Base-by-base conservation (phyloP, 2,329 filamentous ascomycete species). In the Microcyclospora pomicola region DNA sequence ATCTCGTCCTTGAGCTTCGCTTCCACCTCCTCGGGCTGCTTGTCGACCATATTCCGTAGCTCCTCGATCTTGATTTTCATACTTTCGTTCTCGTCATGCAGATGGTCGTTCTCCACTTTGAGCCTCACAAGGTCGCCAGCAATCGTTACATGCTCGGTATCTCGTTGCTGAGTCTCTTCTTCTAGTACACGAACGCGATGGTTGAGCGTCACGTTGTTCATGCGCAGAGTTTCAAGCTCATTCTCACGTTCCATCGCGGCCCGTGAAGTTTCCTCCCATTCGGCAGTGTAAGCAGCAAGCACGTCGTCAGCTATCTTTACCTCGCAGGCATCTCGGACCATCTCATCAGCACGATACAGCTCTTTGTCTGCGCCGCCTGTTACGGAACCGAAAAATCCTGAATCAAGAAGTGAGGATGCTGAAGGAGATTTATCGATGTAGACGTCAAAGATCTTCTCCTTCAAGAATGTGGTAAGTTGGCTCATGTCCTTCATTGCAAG, bases 361-460 rank as follows among this genome's bases (percentile, higher is more conserved):
- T 95, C 91, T 61, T 94, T 95, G 56, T 98, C 91, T 10, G 85
- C 73, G 48, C 77, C 82, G n/a, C 79, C 78, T 27, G 83, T 86
- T 15, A 85, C 88, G 57, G 81, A 88, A 42, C 91, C 91, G 54
- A 98, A 98, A 68, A 98, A 98, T 11, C 91, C 91, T 32, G 86
- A 93, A 59, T 98, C 91, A 1, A 96, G 73, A 34, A 98, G 80
- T 12, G 86, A 94, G 36, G 79, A 86, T n/a, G 86, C 80, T 2
- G 86, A 93, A 0, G 91, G 91, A 6, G 86, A 75, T 50, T 86
- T 82, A 61, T 98, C 91, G 45, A 98, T 95, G 60, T 98, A 98
- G 30, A 86, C 86, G 54, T 98, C 91, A 47, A 98, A 98, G 0
- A 98, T 56, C 48, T 82, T 82, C 59, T 98, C 91, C 58, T 95